Evolutionary conservation across 768 basidiomycete species (phyloP), one percentile per base, ranked within the genome.

Genomic region (Tulasnella sp.): DNA sequence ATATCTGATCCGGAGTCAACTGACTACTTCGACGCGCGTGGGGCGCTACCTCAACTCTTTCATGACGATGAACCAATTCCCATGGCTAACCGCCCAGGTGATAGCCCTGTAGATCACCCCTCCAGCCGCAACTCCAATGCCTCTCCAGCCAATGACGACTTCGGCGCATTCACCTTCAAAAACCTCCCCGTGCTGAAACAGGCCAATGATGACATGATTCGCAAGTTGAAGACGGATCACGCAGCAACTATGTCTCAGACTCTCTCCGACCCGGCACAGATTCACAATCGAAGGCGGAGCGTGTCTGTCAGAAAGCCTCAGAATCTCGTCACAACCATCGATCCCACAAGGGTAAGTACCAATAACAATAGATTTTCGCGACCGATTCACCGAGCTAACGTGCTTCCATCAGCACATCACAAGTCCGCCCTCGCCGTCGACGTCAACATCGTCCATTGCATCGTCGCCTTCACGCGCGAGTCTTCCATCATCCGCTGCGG

Each of bases 21-120:
- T n/a, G 96, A 99, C 70, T 99, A 99, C 73, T 99, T 99, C 66
- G 96, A 99, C 73, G 81, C 92, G 62, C 84, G 96, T 45, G 96
- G 96, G 2, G 94, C 94, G 15, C 81, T 88, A 45, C 81, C 85
- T 29, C 88, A 92, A 67, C 73, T 89, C 34, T 96, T 98, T 78
- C 85, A 91, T 49, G 94, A 97, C 60, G 90, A 93, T 49, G 90
- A 92, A 76, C 44, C 63, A 62, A 67, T 80, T 63, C 72, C 80
- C 53, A 69, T 66, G n/a, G 63, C 68, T 43, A 67, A 68, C 60
- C 57, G 57, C 10, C 52, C 64, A 4, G 30, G 30, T 22, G 56
- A 59, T 15, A 66, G 62, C 53, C 76, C 77, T 29, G 66, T 71
- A 15, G 70, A 70, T 12, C 73, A 71, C 27, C 19, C 53, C 22